Evolutionary conservation across 805 yeast genomes (phyloP), one percentile per base, ranked within the genome.

Genomic region (Kodamaea hsintzibuensis): DNA sequence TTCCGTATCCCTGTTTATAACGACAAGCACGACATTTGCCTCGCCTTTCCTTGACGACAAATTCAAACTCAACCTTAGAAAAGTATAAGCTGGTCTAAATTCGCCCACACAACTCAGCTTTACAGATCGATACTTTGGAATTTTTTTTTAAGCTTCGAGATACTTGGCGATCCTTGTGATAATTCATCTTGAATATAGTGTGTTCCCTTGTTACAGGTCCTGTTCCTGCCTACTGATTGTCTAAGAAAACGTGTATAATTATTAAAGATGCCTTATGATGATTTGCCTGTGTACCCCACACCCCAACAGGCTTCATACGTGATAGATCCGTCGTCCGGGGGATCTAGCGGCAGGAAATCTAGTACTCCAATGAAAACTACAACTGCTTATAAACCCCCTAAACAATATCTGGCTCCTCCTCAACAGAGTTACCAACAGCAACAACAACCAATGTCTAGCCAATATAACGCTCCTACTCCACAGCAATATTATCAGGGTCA

Each of bases 241-340:
- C 33, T 27, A n/a, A n/a, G 33, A 39, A 13, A 4, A 7, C 43
- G 4, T 16, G 17, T 8, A n/a, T n/a, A n/a, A 10, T 30, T 14
- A 16, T 25, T 13, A 17, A n/a, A n/a, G n/a, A 66, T 66, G 67
- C 62, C 66, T 2, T 61, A 62, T 45, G 68, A 76, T 65, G 80
- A 76, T 38, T 65, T 76, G 59, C 81, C 81, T 18, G 61, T 68
- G 62, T 74, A 73, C 59, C 81, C 80, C 5, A 76, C 81, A 22
- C 81, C 80, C 1, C 75, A 69, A 50, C 79, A 76, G 63, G 78
- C 77, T 6, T 65, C 76, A 2, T 68, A 71, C 54, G 65, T 62
- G 14, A 65, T 64, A 22, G 66, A 60, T 40, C 57, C 53, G 19
- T 54, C 56, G 19, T 38, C 47, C 25, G 33, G 45, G 33, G 33